Evolutionary conservation across 2,329 filamentous ascomycete species (phyloP).

Genomic region (Claviceps spartinae): DNA sequence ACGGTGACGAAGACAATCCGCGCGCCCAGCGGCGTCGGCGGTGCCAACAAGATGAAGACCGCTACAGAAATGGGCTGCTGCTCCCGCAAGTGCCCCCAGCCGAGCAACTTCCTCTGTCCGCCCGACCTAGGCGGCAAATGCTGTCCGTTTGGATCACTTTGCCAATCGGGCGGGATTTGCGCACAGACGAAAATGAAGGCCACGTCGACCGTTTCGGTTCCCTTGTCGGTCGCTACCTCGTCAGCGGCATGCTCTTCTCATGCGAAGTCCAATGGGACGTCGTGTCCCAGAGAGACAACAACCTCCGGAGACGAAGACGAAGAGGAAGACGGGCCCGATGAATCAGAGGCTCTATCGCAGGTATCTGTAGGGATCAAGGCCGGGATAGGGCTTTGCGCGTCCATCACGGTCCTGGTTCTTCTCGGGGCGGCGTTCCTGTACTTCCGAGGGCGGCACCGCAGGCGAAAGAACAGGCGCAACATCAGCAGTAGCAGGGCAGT

Average conservation of each 20-base stretch:
- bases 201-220: conserved; percentile 4
- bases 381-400: conserved; percentile 41
- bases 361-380: conserved; percentile 39
- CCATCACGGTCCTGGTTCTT: conserved; percentile 28
- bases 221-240: neutral
- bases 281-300: conserved; percentile 9
- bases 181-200: conserved; percentile 16
- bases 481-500: neutral
- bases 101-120: conserved; percentile 32
- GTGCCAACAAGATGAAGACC: conserved; percentile 9
- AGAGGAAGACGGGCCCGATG: conserved; percentile 20
- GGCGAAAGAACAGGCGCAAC: neutral
- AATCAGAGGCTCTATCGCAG: conserved; percentile 7
- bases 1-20: conserved; percentile 16
- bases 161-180: conserved; percentile 23
- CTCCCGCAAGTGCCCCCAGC: conserved; percentile 24
- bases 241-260: conserved; percentile 15
- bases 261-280: too few relatives aligned
- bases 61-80: conserved; percentile 23
- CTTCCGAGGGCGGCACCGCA: conserved; percentile 18
- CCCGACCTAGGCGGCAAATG: conserved; percentile 31
- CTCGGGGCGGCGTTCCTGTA: conserved; percentile 34
- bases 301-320: conserved; percentile 12
- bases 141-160: conserved; percentile 32
- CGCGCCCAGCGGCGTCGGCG: conserved; percentile 7